A percentile compares a stretch with the other conserved stretches of the same genome.
Evolutionary conservation across 2,329 filamentous ascomycete species (phyloP).

Genomic region (Phaeosphaeriaceae sp.): DNA sequence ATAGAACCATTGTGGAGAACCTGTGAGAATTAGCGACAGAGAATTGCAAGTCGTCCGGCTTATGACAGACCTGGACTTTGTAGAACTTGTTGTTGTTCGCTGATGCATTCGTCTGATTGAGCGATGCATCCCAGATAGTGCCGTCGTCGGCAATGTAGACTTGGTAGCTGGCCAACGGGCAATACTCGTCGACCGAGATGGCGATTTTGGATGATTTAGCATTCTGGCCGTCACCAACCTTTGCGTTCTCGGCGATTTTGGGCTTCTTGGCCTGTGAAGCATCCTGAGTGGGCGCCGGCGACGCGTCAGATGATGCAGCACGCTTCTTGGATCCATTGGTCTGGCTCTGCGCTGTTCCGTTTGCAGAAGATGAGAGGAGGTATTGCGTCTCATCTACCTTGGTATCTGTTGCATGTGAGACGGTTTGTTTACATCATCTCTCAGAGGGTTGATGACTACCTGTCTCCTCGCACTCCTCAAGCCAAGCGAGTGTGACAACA

Average conservation of each 20-base stretch:
- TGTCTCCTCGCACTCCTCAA: slow-evolving; percentile 61
- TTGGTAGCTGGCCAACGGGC: slow-evolving; percentile 37
- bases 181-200: slow-evolving; percentile 58
- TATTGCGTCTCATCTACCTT: slow-evolving; percentile 52
- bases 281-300: slow-evolving; percentile 16
- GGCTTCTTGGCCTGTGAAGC: slow-evolving; percentile 26
- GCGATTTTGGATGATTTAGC: slow-evolving; percentile 51
- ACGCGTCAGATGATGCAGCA: slow-evolving; percentile 29
- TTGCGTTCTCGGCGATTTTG: slow-evolving; percentile 38
- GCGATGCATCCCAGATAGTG: slow-evolving; percentile 77
- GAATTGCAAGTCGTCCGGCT: neutral
- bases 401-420: slow-evolving; percentile 11
- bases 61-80: slow-evolving; percentile 65
- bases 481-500: slow-evolving; percentile 68
- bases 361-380: slow-evolving; percentile 30
- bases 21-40: slow-evolving; percentile 19
- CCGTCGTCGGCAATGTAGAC: slow-evolving; percentile 73
- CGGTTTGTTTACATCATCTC: neutral
- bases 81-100: slow-evolving; percentile 88
- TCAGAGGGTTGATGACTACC: slow-evolving; percentile 29
- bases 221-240: slow-evolving; percentile 55
- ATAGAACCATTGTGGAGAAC: slow-evolving; percentile 38
- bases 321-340: slow-evolving; percentile 40
- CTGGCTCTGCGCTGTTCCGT: slow-evolving; percentile 12
- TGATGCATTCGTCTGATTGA: slow-evolving; percentile 77